Conservation (phyloP, 495 filamentous ascomycete genomes). For the Talaromyces ruber region DNA sequence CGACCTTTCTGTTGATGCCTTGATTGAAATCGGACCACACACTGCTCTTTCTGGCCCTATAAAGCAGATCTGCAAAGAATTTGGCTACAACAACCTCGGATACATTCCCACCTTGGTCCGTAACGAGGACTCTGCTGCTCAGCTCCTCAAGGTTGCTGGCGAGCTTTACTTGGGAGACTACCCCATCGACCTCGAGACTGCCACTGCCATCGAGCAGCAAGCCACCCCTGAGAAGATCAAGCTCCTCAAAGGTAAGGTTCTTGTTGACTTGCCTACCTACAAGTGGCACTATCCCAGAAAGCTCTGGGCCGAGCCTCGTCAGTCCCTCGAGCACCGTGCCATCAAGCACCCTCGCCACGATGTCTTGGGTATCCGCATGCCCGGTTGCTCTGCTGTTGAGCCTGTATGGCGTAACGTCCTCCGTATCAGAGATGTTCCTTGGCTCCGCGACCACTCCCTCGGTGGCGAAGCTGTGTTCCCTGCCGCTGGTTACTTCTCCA, state of each 20-base stretch:
- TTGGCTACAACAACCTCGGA: neutral
- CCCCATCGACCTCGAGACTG: conserved; percentile 1
- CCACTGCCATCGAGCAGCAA: conserved; percentile 8
- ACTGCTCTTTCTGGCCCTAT: conserved; percentile 21
- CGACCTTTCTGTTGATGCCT: conserved; percentile 7
- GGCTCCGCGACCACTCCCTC: conserved; percentile 40
- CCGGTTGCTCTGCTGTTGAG: conserved; percentile 23
- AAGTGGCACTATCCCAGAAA: conserved; percentile 14
- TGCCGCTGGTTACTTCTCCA: conserved; percentile 32
- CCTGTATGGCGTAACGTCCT: conserved; percentile 33
- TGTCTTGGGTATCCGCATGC: conserved; percentile 30
- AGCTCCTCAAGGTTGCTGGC: conserved; percentile 8
- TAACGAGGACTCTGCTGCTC: neutral
- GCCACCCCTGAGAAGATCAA: neutral
- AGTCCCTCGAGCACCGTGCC: conserved; percentile 32
- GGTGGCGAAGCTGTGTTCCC: conserved; percentile 35
- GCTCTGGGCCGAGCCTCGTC: conserved; percentile 37
- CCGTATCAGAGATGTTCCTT: conserved; percentile 30
- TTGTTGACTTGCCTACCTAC: conserved; percentile 18
- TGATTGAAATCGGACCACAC: conserved; percentile 26
- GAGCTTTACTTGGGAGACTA: conserved; percentile 9
- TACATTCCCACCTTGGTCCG: conserved; percentile 21
- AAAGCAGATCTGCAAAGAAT: conserved; percentile 12
- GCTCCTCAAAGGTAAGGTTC: neutral
- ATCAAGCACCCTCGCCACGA: conserved; percentile 35